Evolutionary conservation across 768 basidiomycete genomes (phyloP).

Genomic region (Suillus ampliporus): DNA sequence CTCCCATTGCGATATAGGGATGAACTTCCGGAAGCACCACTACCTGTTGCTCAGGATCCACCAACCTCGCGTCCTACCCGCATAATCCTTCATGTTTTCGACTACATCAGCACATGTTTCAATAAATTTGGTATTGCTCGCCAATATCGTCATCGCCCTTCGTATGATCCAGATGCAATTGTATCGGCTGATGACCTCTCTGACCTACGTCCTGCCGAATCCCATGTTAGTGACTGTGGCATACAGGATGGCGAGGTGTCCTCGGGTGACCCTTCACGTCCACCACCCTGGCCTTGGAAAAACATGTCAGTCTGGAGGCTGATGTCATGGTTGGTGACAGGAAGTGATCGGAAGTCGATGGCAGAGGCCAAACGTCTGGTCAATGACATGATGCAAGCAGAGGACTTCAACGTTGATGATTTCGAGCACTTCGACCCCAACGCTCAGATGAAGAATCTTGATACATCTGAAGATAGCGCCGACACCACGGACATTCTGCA

Average conservation of each 20-base stretch:
- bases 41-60: too few species aligned
- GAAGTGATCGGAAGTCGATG: slow-evolving; percentile 33
- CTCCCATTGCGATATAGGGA: too few species aligned
- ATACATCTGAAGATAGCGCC: too few species aligned
- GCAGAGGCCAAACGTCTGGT: too few species aligned
- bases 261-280: slow-evolving; percentile 10
- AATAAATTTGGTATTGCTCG: slow-evolving; percentile 23
- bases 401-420: too few species aligned
- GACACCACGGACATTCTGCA: too few species aligned
- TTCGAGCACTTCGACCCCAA: too few species aligned
- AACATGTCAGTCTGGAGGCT: slow-evolving; percentile 29
- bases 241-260: background rate
- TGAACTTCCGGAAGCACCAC: too few species aligned
- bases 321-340: slow-evolving; percentile 38
- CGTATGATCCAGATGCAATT: slow-evolving; percentile 11
- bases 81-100: slow-evolving; percentile 20
- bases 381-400: too few species aligned
- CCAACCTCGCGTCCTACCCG: background rate
- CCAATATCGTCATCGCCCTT: slow-evolving; percentile 20
- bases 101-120: slow-evolving; percentile 18
- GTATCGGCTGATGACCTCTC: background rate
- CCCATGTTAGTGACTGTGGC: background rate
- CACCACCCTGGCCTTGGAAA: slow-evolving; percentile 11
- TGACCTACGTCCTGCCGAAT: background rate
- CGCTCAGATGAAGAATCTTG: too few species aligned